Evolutionary conservation across 352 stramenopile genomes (phyloP), one percentile per base, ranked within the genome.

Genomic region (Phytophthora boehmeriae): DNA sequence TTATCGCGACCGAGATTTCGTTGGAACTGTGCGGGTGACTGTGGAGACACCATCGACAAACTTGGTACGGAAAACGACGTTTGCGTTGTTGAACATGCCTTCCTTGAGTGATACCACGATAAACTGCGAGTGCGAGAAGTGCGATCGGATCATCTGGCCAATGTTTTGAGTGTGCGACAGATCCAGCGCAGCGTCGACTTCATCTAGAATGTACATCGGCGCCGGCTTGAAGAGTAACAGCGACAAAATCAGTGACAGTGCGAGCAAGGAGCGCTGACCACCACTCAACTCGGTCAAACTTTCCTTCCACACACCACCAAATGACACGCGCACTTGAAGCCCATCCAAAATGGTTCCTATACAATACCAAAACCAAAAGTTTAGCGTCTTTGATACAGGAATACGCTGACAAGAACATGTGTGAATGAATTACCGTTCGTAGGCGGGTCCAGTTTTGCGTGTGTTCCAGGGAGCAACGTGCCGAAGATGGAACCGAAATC

Each of bases 51-150:
- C 98, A 72, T 99, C 98, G n/a, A 99, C 97, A 66, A 99, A 99
- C 77, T 99, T 99, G 27, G 98, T 99, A 46, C 97, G 86, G 83
- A 99, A 99, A 48, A 99, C 98, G 5, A 99, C 97, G 77, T 99
- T 99, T 10, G 98, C 98, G 73, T 99, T 99, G 83, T 99, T 99
- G 83, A 99, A 99, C 98, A 99, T 99, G 43, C 98, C 98, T 82
- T 99, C 97, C 76, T 99, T 99, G 17, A 99, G 78, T 25, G 95
- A 99, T 17, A 99, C 98, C 52, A 99, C 97, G 67, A 99, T 99
- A 75, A 99, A 99, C 77, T 99, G 98, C 63, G 96, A 99, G 67
- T 99, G 88, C 28, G 90, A 98, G 73, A 99, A 99, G 75, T 99
- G 97, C 28, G 96, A 98, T 11, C 97, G 94, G 43, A 99, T 97